A percentile compares a stretch with the other conserved stretches of the same genome.
Evolutionary conservation across 305 asterid genomes (phyloP).

Genomic region (Fraxinus angustifolia): DNA sequence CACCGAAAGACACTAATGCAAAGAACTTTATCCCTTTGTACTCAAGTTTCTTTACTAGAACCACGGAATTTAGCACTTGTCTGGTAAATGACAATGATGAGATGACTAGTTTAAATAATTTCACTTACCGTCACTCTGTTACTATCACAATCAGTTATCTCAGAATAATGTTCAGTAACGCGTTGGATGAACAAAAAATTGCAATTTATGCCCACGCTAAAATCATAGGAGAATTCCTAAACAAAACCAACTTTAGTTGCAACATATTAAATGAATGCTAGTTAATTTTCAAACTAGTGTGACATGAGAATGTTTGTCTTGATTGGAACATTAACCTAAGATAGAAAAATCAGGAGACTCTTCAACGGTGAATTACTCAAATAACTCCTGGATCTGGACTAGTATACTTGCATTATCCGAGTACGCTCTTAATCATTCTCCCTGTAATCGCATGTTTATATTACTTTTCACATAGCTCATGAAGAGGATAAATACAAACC

Average conservation of each 20-base stretch:
- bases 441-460: background rate
- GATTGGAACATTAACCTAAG: background rate
- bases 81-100: background rate
- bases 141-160: background rate
- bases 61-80: background rate
- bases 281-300: background rate
- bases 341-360: background rate
- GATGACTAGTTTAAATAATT: background rate
- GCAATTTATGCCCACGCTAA: background rate
- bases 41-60: background rate
- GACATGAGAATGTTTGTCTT: constrained; percentile 2
- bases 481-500: background rate
- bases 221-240: background rate
- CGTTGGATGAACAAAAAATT: background rate
- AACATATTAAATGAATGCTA: background rate
- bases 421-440: background rate
- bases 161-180: background rate
- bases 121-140: background rate
- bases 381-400: background rate
- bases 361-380: background rate
- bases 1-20: background rate
- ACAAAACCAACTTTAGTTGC: background rate
- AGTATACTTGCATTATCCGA: background rate
- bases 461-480: background rate
- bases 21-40: background rate